phyloP scores from a whole-genome alignment of 2,329 filamentous ascomycete genomes.

The Arthrobotrys sinensis region DNA sequence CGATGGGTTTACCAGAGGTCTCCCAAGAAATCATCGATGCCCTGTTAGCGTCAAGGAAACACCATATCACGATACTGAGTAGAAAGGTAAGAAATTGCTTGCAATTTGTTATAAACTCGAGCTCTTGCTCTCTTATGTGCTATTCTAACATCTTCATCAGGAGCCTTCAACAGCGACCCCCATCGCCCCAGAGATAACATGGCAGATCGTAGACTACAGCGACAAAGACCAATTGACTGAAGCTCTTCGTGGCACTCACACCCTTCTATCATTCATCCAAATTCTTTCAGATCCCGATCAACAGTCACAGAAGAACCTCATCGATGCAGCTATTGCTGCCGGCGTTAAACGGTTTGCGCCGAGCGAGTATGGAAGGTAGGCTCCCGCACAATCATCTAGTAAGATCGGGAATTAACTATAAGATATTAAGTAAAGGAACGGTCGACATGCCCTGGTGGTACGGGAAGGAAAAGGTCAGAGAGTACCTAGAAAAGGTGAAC shows the following conservation, averaged over 20 bases:
- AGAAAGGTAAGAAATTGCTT: conserved; percentile 69
- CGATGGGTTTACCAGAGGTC: conserved; percentile 68
- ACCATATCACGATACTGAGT: conserved; percentile 72
- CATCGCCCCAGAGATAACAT: conserved; percentile 66
- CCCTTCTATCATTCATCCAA: conserved; percentile 72
- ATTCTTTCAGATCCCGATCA: conserved; percentile 65
- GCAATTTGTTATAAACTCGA: conserved; percentile 26
- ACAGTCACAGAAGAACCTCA: conserved; percentile 65
- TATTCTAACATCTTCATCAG: no score
- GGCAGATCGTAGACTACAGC: conserved; percentile 70
- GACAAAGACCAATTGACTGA: conserved; percentile 67
- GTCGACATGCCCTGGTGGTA: conserved; percentile 70
- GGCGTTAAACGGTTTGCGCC: conserved; percentile 69
- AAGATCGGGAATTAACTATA: conserved; percentile 62
- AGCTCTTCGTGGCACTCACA: conserved; percentile 70
- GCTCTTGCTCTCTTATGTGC: neutral
- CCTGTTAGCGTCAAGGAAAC: conserved; percentile 70
- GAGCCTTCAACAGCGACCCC: neutral
- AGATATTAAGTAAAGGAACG: neutral
- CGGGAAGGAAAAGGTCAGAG: conserved; percentile 71
- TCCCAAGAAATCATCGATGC: conserved; percentile 72
- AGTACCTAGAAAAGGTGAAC: conserved; percentile 73
- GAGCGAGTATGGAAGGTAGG: conserved; percentile 68
- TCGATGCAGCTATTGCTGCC: conserved; percentile 67
- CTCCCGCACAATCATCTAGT: neutral